These are phyloP conservation scores for Daldinia loculata DNA, from an alignment of 495 filamentous ascomycete species.

Conservation along the genomic window DNA sequence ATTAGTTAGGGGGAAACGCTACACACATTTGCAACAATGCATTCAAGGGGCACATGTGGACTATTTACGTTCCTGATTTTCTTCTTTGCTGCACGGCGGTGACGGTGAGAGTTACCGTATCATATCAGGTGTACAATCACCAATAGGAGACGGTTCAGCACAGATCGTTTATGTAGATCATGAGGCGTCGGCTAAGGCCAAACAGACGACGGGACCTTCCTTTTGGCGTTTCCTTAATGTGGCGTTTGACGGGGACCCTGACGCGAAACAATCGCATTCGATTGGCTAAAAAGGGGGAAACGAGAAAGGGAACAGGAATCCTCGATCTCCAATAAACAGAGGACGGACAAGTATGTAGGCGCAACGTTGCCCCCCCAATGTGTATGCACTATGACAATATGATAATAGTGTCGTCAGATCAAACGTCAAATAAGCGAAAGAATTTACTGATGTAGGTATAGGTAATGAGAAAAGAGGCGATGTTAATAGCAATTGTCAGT, in stretches of 20 bases:
- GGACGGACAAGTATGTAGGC: not conserved
- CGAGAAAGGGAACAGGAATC: constrained; percentile 21
- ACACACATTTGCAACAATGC: not conserved
- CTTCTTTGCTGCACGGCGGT: not conserved
- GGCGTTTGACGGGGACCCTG: constrained; percentile 27
- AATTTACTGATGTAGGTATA: not conserved
- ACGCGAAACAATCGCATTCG: constrained; percentile 20
- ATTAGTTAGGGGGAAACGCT: not conserved
- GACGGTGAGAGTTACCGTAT: not conserved
- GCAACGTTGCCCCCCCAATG: not conserved
- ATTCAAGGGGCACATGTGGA: not conserved
- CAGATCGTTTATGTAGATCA: not conserved
- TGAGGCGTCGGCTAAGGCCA: not conserved
- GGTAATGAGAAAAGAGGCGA: not conserved
- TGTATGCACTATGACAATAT: not conserved
- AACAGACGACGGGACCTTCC: constrained; percentile 1
- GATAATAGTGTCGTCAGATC: not conserved
- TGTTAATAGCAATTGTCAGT: no score
- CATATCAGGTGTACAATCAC: not conserved
- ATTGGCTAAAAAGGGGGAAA: constrained; percentile 21
- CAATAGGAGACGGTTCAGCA: not conserved
- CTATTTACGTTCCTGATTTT: not conserved
- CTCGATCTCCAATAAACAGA: constrained; percentile 23
- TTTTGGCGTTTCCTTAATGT: constrained; percentile 32
- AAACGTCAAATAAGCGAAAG: constrained; percentile 3